A percentile compares a stretch with the other conserved stretches of the same genome.
These are phyloP conservation scores for Globisporangium cylindrosporum DNA, from an alignment of 352 stramenopile genomes.

Conservation along the genomic window DNA sequence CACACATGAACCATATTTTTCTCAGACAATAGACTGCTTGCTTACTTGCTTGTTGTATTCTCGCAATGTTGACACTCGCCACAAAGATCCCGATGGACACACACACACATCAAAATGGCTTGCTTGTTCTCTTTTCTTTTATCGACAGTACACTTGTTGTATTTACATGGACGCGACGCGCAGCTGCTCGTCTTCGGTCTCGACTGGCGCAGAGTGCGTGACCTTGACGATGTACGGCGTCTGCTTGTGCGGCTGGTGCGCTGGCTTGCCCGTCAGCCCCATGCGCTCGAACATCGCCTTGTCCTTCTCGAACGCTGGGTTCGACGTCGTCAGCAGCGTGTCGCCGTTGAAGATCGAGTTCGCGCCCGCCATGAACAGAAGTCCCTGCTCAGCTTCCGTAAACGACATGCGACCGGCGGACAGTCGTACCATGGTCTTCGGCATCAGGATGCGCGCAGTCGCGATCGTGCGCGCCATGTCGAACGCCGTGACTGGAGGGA, in stretches of 20 bases:
- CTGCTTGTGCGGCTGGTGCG: conserved; percentile 87
- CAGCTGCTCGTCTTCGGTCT: conserved; percentile 20
- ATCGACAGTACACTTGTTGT: conserved; percentile 10
- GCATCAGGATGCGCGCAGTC: conserved; percentile 96
- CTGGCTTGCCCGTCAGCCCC: conserved; percentile 93
- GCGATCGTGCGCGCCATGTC: conserved; percentile 98
- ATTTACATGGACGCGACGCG: conserved; percentile 24
- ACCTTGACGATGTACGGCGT: conserved; percentile 85
- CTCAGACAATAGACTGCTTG: not conserved
- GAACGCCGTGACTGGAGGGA: conserved; percentile 89
- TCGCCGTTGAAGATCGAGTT: conserved; percentile 99
- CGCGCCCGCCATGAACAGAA: conserved; percentile 97
- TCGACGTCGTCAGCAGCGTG: conserved; percentile 95
- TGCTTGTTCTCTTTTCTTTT: not conserved
- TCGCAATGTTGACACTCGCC: not conserved
- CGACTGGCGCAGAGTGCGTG: conserved; percentile 55
- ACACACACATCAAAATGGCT: not conserved
- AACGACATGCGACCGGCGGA: conserved; percentile 97
- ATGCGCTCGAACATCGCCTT: conserved; percentile 93
- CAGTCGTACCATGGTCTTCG: conserved; percentile 96
- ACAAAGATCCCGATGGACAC: not conserved
- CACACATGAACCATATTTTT: conserved; percentile 1
- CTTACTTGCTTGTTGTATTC: not conserved
- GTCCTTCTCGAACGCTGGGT: conserved; percentile 96
- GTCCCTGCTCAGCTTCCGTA: conserved; percentile 93